These are phyloP conservation scores for Aspergillus floridensis DNA, from an alignment of 2,329 filamentous ascomycete species.

Conservation along the genomic window DNA sequence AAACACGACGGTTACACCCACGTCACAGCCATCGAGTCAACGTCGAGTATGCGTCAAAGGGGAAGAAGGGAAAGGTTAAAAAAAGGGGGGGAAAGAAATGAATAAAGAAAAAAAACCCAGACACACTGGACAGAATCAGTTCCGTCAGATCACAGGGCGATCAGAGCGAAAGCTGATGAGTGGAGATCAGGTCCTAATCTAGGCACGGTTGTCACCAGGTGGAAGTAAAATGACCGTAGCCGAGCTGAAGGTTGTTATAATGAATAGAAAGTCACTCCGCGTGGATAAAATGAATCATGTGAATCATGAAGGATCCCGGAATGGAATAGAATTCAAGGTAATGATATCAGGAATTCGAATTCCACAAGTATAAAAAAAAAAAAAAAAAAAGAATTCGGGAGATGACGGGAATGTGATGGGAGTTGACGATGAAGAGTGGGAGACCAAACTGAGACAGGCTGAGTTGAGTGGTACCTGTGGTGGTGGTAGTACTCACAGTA, in stretches of 20 bases:
- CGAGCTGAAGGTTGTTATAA: not conserved
- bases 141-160: conserved; percentile 5
- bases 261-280: not conserved
- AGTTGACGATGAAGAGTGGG: not conserved
- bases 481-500: too few relatives aligned
- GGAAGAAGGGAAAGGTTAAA: too few relatives aligned
- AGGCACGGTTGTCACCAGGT: conserved; percentile 6
- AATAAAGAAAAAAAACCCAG: not conserved
- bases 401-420: conserved; percentile 9
- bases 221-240: not conserved
- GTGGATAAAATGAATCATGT: not conserved
- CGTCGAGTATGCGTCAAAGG: not conserved
- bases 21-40: conserved; percentile 22
- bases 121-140: not conserved
- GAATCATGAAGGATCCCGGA: not conserved
- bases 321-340: not conserved
- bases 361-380: not conserved
- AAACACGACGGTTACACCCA: conserved; percentile 20
- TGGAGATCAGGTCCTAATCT: conserved; percentile 9
- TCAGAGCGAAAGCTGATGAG: conserved; percentile 2
- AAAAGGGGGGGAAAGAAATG: not conserved
- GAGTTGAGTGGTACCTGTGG: too few relatives aligned
- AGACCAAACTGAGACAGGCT: too few relatives aligned
- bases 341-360: conserved; percentile 3
- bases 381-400: conserved; percentile 7